A percentile compares a stretch with the other conserved stretches of the same genome.
Evolutionary conservation across 148 eudicot species (phyloP).

Genomic region (Silene latifolia): DNA sequence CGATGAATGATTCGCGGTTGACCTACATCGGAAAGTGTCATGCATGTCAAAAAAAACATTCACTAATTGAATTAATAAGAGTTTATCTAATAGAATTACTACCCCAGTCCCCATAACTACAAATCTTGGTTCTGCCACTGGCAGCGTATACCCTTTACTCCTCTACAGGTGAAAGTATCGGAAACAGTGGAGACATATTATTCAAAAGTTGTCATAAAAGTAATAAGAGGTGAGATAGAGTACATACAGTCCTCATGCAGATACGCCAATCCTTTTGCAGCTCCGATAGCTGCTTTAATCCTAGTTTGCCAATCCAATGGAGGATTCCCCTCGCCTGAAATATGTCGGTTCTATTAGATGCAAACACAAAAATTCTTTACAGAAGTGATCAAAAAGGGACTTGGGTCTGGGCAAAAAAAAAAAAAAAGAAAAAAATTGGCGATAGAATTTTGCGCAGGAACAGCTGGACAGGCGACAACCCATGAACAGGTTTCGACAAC

Average conservation of each 20-base stretch:
- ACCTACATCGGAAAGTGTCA: slow-evolving; percentile 34
- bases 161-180: too few relatives aligned
- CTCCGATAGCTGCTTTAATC: slow-evolving; percentile 56
- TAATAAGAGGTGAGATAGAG: neutral
- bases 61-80: neutral
- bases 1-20: slow-evolving; percentile 68
- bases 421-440: too few relatives aligned
- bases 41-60: neutral
- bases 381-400: neutral
- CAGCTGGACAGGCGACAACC: too few relatives aligned
- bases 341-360: slow-evolving; percentile 15
- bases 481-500: neutral
- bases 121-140: too few relatives aligned
- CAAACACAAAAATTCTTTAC: neutral
- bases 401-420: too few relatives aligned
- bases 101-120: too few relatives aligned
- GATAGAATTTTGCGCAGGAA: too few relatives aligned
- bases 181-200: too few relatives aligned
- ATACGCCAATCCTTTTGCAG: slow-evolving; percentile 80
- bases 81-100: too few relatives aligned
- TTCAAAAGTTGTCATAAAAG: neutral
- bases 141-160: too few relatives aligned
- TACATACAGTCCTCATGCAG: slow-evolving; percentile 68
- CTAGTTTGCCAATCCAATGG: slow-evolving; percentile 57
- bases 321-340: slow-evolving; percentile 49